Percentiles rank a stretch among this genome's conserved stretches.
phyloP scores from a whole-genome alignment of 441 rosid genomes.

The Metrosideros polymorpha region DNA sequence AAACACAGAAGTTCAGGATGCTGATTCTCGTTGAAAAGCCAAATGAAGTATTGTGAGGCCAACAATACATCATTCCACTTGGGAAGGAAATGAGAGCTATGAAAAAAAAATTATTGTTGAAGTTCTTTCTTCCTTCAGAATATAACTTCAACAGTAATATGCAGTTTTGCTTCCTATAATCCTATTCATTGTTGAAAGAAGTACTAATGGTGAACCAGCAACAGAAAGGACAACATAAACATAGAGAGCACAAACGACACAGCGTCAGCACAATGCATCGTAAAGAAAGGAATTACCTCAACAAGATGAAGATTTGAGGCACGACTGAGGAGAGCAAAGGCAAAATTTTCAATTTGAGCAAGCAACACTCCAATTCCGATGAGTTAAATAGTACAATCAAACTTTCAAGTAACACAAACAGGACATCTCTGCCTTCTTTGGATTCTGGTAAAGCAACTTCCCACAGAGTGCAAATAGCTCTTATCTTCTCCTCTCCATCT shows the following conservation, averaged over 20 bases:
- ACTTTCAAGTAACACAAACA: neutral
- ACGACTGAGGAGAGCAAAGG: slow-evolving; percentile 88
- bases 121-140: too few species aligned
- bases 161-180: neutral
- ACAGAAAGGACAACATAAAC: neutral
- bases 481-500: slow-evolving; percentile 76
- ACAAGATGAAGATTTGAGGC: slow-evolving; percentile 94
- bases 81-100: neutral
- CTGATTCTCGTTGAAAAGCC: neutral
- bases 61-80: neutral
- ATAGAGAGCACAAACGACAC: too few species aligned
- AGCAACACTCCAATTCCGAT: slow-evolving; percentile 80
- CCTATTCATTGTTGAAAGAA: neutral
- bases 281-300: slow-evolving; percentile 40
- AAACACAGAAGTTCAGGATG: neutral
- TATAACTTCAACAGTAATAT: too few species aligned
- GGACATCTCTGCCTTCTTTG: slow-evolving; percentile 62
- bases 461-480: slow-evolving; percentile 81
- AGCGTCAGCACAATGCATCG: neutral
- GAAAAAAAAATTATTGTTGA: neutral
- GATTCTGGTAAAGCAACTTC: slow-evolving; percentile 83
- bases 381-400: neutral
- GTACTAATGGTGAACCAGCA: neutral
- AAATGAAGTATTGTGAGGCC: neutral
- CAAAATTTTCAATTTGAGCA: slow-evolving; percentile 97